Evolutionary conservation across 2,329 filamentous ascomycete genomes (phyloP).

Genomic region (Paramyrothecium roridum): DNA sequence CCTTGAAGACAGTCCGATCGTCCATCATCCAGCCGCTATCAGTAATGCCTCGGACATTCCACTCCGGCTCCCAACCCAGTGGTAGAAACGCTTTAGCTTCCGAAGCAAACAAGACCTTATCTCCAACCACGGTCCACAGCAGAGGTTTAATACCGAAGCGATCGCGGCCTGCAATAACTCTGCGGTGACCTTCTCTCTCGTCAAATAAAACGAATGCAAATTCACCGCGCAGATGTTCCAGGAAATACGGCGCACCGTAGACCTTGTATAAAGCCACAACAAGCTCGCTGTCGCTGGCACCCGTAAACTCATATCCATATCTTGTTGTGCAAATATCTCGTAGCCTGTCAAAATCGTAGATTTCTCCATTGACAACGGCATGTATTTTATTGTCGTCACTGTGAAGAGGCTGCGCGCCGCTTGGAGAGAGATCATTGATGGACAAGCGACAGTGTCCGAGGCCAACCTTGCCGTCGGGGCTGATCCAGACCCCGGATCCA

Average conservation of each 20-base stretch:
- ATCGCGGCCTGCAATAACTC: conserved; percentile 2
- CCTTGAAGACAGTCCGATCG: conserved; percentile 45
- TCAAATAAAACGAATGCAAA: conserved; percentile 5
- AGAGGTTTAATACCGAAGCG: conserved; percentile 5
- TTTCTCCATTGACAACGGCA: conserved; percentile 57
- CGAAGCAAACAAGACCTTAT: conserved; percentile 35
- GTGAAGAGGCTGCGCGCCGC: conserved; percentile 44
- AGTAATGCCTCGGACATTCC: conserved; percentile 45
- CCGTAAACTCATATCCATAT: conserved; percentile 3
- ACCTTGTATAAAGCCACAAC: conserved; percentile 8
- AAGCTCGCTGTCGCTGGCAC: conserved; percentile 8
- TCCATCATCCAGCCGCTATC: conserved; percentile 41
- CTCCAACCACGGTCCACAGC: conserved; percentile 1
- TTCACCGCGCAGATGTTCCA: conserved; percentile 6
- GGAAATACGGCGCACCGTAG: conserved; percentile 5
- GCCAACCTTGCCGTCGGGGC: conserved; percentile 6
- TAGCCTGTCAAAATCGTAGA: conserved; percentile 46
- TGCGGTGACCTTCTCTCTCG: background rate
- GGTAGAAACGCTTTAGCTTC: conserved; percentile 53
- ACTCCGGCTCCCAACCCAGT: conserved; percentile 48
- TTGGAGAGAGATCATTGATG: conserved; percentile 47
- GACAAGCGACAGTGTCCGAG: conserved; percentile 49
- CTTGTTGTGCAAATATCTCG: conserved; percentile 1
- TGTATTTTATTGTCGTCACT: conserved; percentile 38
- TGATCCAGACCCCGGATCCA: background rate